Evolutionary conservation across 2,329 filamentous ascomycete genomes (phyloP), one percentile per base, ranked within the genome.

Genomic region (Madurella mycetomatis): DNA sequence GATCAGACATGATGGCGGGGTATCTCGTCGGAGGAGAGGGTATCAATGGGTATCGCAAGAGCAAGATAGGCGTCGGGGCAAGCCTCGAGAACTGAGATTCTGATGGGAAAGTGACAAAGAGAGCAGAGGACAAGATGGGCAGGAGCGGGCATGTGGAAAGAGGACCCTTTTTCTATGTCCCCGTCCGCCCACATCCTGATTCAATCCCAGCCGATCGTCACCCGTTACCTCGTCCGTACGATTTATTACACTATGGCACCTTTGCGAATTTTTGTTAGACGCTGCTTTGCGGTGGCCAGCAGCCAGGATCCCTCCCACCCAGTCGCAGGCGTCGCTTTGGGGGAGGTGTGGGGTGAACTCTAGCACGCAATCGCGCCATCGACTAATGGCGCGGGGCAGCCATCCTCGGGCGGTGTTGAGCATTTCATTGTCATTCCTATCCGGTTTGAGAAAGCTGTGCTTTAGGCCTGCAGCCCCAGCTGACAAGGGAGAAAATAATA

Each of bases 1-100:
- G 65, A 55, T 80, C 75, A 41, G 75, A 66, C 75, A 77, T 77
- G 58, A 57, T 64, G 42, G 40, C 30, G 25, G 47, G 32, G 16
- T 48, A 5, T 18, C 19, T 18, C 8, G 16, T 30, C 16, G 15
- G 40, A 42, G 18, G 7, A 37, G 25, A 25, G 55, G 52, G 55
- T 56, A 54, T 56, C 56, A 54, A 48, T 41, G 53, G 53, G 53
- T 57, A 56, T 51, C 55, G 58, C 56, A 51, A 41, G 25, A 41
- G 34, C 32, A 17, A 34, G 18, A 19, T 9, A 13, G 41, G 25
- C 17, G 41, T 19, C 5, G 25, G 7, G 7, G 25, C 25, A 3
- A 41, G 5, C 15, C n/a, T 8, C n/a, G 15, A n/a, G 5, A 17
- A n/a, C n/a, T 5, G 18, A 7, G 16, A 17, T 41, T 41, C n/a